These are phyloP conservation scores for Hibiscus syriacus DNA, from an alignment of 345 rosid genomes.

Conservation along the genomic window DNA sequence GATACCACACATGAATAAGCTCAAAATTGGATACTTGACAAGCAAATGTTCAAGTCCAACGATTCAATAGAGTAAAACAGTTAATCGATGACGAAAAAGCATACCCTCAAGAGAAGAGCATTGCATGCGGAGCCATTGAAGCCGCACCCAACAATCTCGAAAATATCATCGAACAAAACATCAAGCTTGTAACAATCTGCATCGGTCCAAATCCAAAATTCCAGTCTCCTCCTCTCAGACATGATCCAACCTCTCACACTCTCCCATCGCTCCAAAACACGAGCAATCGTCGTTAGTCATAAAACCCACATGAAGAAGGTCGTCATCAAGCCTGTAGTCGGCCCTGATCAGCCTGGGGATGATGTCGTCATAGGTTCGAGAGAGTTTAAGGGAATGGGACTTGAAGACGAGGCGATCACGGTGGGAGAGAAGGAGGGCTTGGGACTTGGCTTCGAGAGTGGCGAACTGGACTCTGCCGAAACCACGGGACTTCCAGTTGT, in stretches of 20 bases:
- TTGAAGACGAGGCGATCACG: constrained; percentile 43
- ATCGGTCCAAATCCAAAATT: constrained; percentile 56
- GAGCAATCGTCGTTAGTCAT: constrained; percentile 22
- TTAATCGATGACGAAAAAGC: not conserved
- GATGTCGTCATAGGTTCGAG: constrained; percentile 60
- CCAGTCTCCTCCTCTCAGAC: constrained; percentile 61
- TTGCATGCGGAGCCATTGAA: constrained; percentile 29
- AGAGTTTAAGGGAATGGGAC: constrained; percentile 41
- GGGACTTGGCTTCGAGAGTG: constrained; percentile 39
- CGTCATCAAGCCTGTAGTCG: constrained; percentile 31
- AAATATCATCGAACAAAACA: constrained; percentile 57
- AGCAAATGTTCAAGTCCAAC: not conserved
- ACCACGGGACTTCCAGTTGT: constrained; percentile 76
- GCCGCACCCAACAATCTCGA: constrained; percentile 54
- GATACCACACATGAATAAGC: not conserved
- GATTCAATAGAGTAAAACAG: not conserved
- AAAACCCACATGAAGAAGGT: constrained; percentile 54
- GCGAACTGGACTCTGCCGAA: constrained; percentile 75
- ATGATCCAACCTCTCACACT: constrained; percentile 76
- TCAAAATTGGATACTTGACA: not conserved
- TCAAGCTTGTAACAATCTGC: constrained; percentile 56
- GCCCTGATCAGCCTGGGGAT: constrained; percentile 49
- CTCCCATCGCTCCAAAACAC: constrained; percentile 56
- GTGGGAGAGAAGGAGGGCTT: constrained; percentile 37
- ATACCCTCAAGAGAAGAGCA: constrained; percentile 62